Evolutionary conservation across 306 rosid genomes (phyloP), one percentile per base, ranked within the genome.

Genomic region (Acmispon strigosus): DNA sequence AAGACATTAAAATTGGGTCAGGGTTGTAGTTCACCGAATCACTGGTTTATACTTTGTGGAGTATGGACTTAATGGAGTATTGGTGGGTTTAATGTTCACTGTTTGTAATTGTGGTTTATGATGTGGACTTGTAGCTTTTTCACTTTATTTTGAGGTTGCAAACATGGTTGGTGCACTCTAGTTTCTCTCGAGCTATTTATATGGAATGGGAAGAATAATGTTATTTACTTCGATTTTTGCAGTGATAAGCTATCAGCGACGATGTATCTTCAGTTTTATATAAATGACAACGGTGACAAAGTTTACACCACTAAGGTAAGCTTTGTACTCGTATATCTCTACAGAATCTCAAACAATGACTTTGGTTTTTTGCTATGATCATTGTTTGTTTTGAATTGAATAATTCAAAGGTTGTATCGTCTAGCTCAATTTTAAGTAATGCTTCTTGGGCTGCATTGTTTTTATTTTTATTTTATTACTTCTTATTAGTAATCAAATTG

Each of bases 261-360:
- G 56, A 88, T 91, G 97, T 91, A 88, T 85, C 97, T 91, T 62
- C 96, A 88, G 70, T 86, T 24, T 75, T 91, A 91, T 87, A 88
- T 91, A 13, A 91, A 88, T 54, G 96, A 91, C 9, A 86, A 88
- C 39, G 97, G 96, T 8, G 89, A 86, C 66, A 91, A 91, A 67
- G 96, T 91, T 69, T 91, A 88, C 85, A 91, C 96, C 34, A 85
- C 97, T 0, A 91, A 91, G 97, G 93, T 79, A 14, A 58, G 27
- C 32, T 24, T 16, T 39, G 10, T 20, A 8, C 8, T 32, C 6
- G 37, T 32, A 32, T 32, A 5, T 5, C 37, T 0, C 8, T 8
- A 52, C 4, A 4, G 32, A 27, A 27, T 4, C 3, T 27, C 32
- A 27, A 27, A 1, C 4, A 27, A 27, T 2, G 45, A 8, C 2